Evolutionary conservation across 148 eudicot genomes (phyloP).

Genomic region (Nepenthes mirabilis): DNA sequence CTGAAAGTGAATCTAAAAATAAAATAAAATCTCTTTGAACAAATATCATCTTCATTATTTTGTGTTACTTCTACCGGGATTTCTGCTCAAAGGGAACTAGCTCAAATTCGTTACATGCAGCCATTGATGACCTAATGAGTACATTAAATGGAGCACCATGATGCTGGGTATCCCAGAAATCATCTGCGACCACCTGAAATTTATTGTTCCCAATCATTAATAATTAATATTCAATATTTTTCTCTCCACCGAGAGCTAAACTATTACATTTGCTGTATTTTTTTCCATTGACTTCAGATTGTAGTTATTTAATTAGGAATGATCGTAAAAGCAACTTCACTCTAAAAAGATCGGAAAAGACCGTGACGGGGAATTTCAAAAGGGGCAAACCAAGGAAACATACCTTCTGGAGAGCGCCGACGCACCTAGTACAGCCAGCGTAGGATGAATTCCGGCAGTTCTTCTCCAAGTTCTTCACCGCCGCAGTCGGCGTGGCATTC

Average conservation of each 20-base stretch:
- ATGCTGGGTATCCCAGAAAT: not conserved
- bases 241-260: not conserved
- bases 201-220: conserved; percentile 6
- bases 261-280: too few species aligned
- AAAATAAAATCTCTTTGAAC: too few species aligned
- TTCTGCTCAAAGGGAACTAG: not conserved
- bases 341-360: not conserved
- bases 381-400: conserved; percentile 1
- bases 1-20: too few species aligned
- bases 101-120: not conserved
- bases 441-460: conserved; percentile 79
- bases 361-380: not conserved
- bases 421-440: conserved; percentile 86
- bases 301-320: too few species aligned
- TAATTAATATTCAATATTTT: not conserved
- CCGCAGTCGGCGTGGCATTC: conserved; percentile 61
- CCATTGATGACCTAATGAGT: conserved; percentile 4
- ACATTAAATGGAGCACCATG: not conserved
- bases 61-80: too few species aligned
- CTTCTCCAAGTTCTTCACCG: conserved; percentile 63
- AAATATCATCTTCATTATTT: too few species aligned
- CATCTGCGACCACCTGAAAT: not conserved
- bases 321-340: too few species aligned
- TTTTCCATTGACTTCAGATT: too few species aligned
- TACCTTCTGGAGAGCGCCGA: conserved; percentile 85